Percentiles rank a stretch among this genome's conserved stretches.
Evolutionary conservation across 805 yeast species (phyloP).

Genomic region (Kodamaea kaohsiungensis): DNA sequence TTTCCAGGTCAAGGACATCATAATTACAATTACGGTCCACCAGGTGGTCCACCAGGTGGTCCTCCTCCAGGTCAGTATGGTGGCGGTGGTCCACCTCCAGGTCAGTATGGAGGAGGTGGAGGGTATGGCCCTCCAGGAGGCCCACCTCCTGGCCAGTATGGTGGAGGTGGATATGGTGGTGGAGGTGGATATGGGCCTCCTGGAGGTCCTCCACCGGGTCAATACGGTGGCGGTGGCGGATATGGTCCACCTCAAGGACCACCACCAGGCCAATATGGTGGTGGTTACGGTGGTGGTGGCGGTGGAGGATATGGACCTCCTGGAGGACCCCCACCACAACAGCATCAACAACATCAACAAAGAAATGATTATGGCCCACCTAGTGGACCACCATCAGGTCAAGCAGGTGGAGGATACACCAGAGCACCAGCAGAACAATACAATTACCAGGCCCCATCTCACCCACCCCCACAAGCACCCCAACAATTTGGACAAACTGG

Average conservation of each 20-base stretch:
- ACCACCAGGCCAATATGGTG: conserved; percentile 6
- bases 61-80: conserved; percentile 18
- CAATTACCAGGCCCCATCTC: conserved; percentile 12
- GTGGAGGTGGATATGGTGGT: conserved; percentile 14
- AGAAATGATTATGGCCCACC: conserved; percentile 11
- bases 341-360: conserved; percentile 16
- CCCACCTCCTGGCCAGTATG: conserved; percentile 15
- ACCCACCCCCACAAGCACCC: conserved; percentile 32
- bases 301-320: conserved; percentile 19
- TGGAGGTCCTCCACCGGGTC: conserved; percentile 21
- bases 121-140: conserved; percentile 22
- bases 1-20: conserved; percentile 26
- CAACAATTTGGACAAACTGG: conserved; percentile 37
- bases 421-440: conserved; percentile 1
- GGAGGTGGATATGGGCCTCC: conserved; percentile 19
- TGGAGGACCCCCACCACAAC: conserved; percentile 20
- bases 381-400: conserved; percentile 3
- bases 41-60: conserved; percentile 18
- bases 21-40: conserved; percentile 5
- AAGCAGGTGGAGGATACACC: background rate
- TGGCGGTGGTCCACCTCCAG: conserved; percentile 10
- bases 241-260: conserved; percentile 18
- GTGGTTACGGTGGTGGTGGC: background rate
- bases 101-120: conserved; percentile 8
- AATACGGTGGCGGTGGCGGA: conserved; percentile 9